phyloP scores from a whole-genome alignment of 371 early-diverging fungal species.

The Thermomucor indicae-seudaticae region DNA sequence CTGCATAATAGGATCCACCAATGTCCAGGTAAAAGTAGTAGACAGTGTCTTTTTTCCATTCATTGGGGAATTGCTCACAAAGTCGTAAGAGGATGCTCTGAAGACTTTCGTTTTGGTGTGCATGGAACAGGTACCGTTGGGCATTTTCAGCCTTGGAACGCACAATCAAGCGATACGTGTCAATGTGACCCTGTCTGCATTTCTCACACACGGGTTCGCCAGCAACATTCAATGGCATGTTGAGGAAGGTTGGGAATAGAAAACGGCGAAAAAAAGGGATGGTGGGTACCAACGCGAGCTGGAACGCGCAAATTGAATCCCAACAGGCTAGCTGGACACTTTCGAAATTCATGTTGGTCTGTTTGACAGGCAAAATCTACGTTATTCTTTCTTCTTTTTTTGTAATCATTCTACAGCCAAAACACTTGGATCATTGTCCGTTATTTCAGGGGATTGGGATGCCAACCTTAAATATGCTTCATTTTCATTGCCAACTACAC shows the following conservation, averaged over 20 bases:
- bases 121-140: conserved; percentile 18
- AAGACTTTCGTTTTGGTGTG: conserved; percentile 20
- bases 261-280: not conserved
- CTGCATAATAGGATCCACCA: conserved; percentile 30
- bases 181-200: conserved; percentile 8
- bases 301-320: too few species aligned
- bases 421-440: too few species aligned
- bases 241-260: not conserved
- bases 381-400: not conserved
- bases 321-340: too few species aligned
- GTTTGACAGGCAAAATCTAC: not conserved
- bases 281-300: not conserved
- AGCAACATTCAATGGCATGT: not conserved
- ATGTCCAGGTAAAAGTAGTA: conserved; percentile 41
- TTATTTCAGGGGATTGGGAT: too few species aligned
- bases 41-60: conserved; percentile 16
- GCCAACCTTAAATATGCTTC: too few species aligned
- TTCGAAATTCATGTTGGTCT: not conserved
- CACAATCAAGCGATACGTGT: conserved; percentile 11
- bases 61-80: conserved; percentile 17
- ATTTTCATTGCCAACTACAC: conserved; percentile 8
- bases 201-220: conserved; percentile 2
- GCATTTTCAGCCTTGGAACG: conserved; percentile 6
- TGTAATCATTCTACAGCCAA: conserved; percentile 3
- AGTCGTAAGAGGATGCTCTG: conserved; percentile 17